phyloP scores from a whole-genome alignment of 768 basidiomycete genomes.

The Lyophyllum shimeji region DNA sequence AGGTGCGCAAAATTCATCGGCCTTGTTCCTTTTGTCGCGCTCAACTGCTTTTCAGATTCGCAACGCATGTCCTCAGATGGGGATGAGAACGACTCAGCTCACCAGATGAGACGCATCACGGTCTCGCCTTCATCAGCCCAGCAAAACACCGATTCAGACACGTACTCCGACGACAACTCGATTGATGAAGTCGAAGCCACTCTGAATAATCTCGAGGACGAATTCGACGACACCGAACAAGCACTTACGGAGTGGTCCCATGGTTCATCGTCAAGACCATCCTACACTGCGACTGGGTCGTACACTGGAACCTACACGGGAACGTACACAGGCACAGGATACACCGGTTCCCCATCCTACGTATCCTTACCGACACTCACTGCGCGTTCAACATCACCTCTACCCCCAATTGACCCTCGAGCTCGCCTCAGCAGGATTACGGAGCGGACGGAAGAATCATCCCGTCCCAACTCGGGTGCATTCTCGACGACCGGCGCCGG shows the following conservation, averaged over 20 bases:
- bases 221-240: slow-evolving; percentile 65
- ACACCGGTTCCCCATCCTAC: slow-evolving; percentile 49
- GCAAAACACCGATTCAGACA: slow-evolving; percentile 33
- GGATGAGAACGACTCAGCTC: slow-evolving; percentile 38
- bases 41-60: slow-evolving; percentile 32
- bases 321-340: slow-evolving; percentile 32
- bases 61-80: slow-evolving; percentile 49
- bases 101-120: slow-evolving; percentile 50
- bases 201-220: slow-evolving; percentile 65
- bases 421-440: slow-evolving; percentile 72
- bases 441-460: slow-evolving; percentile 72
- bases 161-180: slow-evolving; percentile 54
- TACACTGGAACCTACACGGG: slow-evolving; percentile 36
- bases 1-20: slow-evolving; percentile 35
- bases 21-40: not conserved
- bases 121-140: slow-evolving; percentile 50
- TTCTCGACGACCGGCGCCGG: slow-evolving; percentile 30
- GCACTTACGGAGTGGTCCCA: slow-evolving; percentile 68
- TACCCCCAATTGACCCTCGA: slow-evolving; percentile 32
- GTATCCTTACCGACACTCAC: slow-evolving; percentile 41
- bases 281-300: slow-evolving; percentile 38
- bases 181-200: slow-evolving; percentile 74
- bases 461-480: slow-evolving; percentile 55
- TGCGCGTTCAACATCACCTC: slow-evolving; percentile 32
- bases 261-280: slow-evolving; percentile 38